A percentile compares a stretch with the other conserved stretches of the same genome.
Conservation (phyloP, 2,329 filamentous ascomycete species). For the Alternaria consortialis region DNA sequence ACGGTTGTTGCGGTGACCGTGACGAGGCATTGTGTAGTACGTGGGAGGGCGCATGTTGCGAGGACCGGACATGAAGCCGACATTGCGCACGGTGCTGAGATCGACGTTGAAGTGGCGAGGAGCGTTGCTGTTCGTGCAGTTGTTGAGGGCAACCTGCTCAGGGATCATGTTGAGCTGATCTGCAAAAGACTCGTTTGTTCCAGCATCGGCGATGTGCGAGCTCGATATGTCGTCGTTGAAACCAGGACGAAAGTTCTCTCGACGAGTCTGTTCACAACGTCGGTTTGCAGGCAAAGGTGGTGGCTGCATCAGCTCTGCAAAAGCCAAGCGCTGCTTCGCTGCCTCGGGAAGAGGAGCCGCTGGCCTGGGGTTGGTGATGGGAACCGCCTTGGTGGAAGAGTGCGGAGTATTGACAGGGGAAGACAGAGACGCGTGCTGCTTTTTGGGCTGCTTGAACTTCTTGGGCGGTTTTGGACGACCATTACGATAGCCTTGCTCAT, state of each 20-base stretch:
- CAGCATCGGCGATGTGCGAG: not conserved
- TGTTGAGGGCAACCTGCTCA: conserved; percentile 15
- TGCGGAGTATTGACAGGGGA: not conserved
- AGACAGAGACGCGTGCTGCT: conserved; percentile 8
- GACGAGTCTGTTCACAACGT: not conserved
- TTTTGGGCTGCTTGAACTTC: conserved; percentile 24
- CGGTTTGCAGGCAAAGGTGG: not conserved
- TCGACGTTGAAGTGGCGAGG: conserved; percentile 12
- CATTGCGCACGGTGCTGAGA: conserved; percentile 25
- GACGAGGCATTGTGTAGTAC: conserved; percentile 7
- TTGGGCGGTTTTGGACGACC: conserved; percentile 31
- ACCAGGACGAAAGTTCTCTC: not conserved
- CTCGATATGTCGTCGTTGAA: not conserved
- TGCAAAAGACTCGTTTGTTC: conserved; percentile 14
- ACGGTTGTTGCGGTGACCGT: conserved; percentile 7
- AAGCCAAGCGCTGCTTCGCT: conserved; percentile 10
- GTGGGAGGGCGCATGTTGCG: conserved; percentile 1
- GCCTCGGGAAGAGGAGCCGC: conserved; percentile 1
- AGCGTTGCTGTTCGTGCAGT: conserved; percentile 9
- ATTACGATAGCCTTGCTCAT: conserved; percentile 21
- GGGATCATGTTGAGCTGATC: conserved; percentile 26
- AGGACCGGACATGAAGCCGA: conserved; percentile 9
- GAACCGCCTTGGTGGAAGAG: not conserved
- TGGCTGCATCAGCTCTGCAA: conserved; percentile 5
- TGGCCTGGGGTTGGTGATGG: not conserved